phyloP scores from a whole-genome alignment of 768 basidiomycete genomes.

The Lactifluus rugatus region DNA sequence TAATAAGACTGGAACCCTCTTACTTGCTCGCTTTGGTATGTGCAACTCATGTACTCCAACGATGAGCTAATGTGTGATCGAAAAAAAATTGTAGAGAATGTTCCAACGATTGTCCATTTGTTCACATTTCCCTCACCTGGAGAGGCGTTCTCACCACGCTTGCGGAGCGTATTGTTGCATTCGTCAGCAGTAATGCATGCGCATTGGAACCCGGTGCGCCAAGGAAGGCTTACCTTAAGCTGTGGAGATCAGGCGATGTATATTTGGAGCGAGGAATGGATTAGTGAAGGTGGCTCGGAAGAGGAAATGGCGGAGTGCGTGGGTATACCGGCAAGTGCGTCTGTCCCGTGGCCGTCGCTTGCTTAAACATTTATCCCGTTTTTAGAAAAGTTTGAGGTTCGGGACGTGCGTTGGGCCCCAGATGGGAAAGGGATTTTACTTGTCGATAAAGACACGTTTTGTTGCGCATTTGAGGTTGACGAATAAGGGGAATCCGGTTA shows the following conservation, averaged over 20 bases:
- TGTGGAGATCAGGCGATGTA: constrained; percentile 60
- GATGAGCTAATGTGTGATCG: constrained; percentile 10
- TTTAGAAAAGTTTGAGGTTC: constrained; percentile 60
- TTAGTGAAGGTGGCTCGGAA: constrained; percentile 43
- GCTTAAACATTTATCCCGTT: not conserved
- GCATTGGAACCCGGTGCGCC: constrained; percentile 79
- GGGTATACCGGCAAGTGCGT: constrained; percentile 78
- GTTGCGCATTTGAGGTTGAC: constrained; percentile 27
- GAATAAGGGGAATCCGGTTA: not conserved
- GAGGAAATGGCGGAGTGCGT: constrained; percentile 84
- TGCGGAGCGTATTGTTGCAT: constrained; percentile 63
- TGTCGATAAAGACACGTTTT: constrained; percentile 70
- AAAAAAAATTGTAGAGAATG: constrained; percentile 42
- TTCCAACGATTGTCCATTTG: constrained; percentile 55
- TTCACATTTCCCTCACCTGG: constrained; percentile 60
- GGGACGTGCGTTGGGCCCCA: constrained; percentile 69
- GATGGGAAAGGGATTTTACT: constrained; percentile 78
- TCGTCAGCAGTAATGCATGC: constrained; percentile 51
- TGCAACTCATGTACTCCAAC: not conserved
- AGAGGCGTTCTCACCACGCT: constrained; percentile 46
- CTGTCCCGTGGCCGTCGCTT: not conserved
- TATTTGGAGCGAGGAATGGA: constrained; percentile 80
- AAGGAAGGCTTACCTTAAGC: constrained; percentile 57
- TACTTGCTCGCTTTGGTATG: constrained; percentile 67
- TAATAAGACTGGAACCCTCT: constrained; percentile 64